Evolutionary conservation across 2,329 filamentous ascomycete species (phyloP), one percentile per base, ranked within the genome.

Genomic region (Bipolaris zeicola): DNA sequence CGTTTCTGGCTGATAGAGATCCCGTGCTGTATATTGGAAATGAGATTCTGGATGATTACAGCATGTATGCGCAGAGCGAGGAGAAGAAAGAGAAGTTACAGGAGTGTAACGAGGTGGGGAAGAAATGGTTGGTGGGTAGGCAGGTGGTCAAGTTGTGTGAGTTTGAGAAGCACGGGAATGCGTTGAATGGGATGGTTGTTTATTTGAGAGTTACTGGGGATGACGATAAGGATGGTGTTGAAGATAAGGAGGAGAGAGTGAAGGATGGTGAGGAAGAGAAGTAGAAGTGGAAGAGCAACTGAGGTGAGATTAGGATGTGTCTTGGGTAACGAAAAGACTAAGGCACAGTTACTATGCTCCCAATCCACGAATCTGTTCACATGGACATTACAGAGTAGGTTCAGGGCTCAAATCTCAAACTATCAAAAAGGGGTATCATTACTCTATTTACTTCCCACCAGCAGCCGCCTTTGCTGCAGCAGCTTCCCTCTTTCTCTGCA

Each of bases 401-500:
- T 31, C 10, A 31, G 1, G 8, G 16, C 33, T 48, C 28, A 16
- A 34, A 3, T 28, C 11, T 36, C 1, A 13, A 42, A 50, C 14
- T 37, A 18, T 18, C 7, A 16, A 42, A 20, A 42, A 14, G 24
- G 53, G 48, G 53, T 56, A 56, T 56, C 53, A 42, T 46, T 18
- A 28, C 47, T 45, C 20, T 33, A 18, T 44, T 42, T 34, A 61
- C 48, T 63, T 65, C 11, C 58, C 61, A 11, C 60, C 57, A 7
- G 61, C 60, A 13, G 66, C 87, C 69, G 89, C 88, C 63, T 90
- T 90, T 1, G 88, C 87, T 70, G 89, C 88, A 58, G 89, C 90
- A 1, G 87, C 89, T 55, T 90, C 89, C 67, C 80, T 82, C 79
- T 93, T 94, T 70, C 91, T 82, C 52, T 89, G 89, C 52, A 95